phyloP scores from a whole-genome alignment of 495 filamentous ascomycete genomes.

The Astrothelium macrocarpum region DNA sequence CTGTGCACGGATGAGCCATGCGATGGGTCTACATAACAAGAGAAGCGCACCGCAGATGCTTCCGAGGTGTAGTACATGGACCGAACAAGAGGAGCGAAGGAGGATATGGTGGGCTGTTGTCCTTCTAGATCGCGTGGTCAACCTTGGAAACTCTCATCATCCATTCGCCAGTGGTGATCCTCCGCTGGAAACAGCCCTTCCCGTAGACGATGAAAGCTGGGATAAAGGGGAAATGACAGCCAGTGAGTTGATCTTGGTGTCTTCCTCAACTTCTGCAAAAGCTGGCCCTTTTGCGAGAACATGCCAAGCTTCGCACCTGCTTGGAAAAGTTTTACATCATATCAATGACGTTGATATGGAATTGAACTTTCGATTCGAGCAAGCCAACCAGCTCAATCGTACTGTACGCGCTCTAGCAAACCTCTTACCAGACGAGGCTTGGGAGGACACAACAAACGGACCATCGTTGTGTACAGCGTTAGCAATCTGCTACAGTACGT shows the following conservation, averaged over 20 bases:
- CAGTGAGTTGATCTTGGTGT: slow-evolving; percentile 10
- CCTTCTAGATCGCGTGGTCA: slow-evolving; percentile 39
- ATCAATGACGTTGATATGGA: slow-evolving; percentile 14
- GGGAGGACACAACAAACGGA: background rate
- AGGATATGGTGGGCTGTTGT: slow-evolving; percentile 45
- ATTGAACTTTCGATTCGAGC: slow-evolving; percentile 14
- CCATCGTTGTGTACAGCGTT: slow-evolving; percentile 13
- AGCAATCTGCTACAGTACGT: slow-evolving; percentile 14
- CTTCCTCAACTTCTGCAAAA: slow-evolving; percentile 6
- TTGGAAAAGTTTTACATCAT: slow-evolving; percentile 16
- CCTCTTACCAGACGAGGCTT: slow-evolving; percentile 13
- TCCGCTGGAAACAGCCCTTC: slow-evolving; percentile 31
- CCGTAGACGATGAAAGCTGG: slow-evolving; percentile 39
- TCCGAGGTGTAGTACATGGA: slow-evolving; percentile 33
- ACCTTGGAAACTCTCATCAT: slow-evolving; percentile 36
- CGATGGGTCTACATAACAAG: slow-evolving; percentile 38
- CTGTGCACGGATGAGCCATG: slow-evolving; percentile 37
- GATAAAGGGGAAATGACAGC: slow-evolving; percentile 24
- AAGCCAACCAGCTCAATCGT: slow-evolving; percentile 17
- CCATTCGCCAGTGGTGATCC: slow-evolving; percentile 38
- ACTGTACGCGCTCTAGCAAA: slow-evolving; percentile 14
- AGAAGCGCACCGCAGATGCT: slow-evolving; percentile 29
- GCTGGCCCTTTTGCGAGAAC: slow-evolving; percentile 18
- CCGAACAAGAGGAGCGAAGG: slow-evolving; percentile 41
- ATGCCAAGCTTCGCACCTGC: slow-evolving; percentile 17